Evolutionary conservation across 257 asterid genomes (phyloP).

Genomic region (Lithospermum erythrorhizon): DNA sequence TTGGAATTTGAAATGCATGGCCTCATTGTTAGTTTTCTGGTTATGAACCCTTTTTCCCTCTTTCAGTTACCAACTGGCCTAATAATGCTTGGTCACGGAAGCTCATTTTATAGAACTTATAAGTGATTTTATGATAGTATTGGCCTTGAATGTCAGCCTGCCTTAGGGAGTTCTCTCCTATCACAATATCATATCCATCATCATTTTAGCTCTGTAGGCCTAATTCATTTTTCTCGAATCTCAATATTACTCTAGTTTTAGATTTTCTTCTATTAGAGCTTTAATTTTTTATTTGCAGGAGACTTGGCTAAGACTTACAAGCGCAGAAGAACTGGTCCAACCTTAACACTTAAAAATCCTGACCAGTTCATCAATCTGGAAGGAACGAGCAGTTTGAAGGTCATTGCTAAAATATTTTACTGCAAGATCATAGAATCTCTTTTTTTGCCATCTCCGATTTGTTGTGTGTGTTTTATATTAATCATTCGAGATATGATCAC

Average conservation of each 20-base stretch:
- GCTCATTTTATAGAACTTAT: background rate
- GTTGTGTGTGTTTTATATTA: no score
- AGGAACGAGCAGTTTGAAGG: slow-evolving; percentile 47
- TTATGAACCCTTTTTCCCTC: background rate
- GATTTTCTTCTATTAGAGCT: background rate
- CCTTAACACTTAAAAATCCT: slow-evolving; percentile 36
- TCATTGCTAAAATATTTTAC: slow-evolving; percentile 14
- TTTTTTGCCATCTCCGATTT: background rate
- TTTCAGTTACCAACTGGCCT: background rate
- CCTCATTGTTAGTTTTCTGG: background rate
- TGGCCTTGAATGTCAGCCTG: background rate
- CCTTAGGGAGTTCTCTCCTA: background rate
- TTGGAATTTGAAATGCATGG: background rate
- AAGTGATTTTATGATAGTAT: background rate
- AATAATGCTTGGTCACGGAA: background rate
- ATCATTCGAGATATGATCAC: no score
- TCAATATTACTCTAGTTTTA: background rate
- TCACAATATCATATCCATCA: background rate
- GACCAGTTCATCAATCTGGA: slow-evolving; percentile 53
- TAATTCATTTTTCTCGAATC: background rate
- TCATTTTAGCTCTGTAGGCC: background rate
- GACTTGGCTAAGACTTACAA: slow-evolving; percentile 29
- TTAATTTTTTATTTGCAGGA: slow-evolving; percentile 21
- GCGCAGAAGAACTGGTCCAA: slow-evolving; percentile 46
- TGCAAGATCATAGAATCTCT: background rate